A percentile compares a stretch with the other conserved stretches of the same genome.
These are phyloP conservation scores for Suillus hirtellus DNA, from an alignment of 768 basidiomycete species.

Conservation along the genomic window DNA sequence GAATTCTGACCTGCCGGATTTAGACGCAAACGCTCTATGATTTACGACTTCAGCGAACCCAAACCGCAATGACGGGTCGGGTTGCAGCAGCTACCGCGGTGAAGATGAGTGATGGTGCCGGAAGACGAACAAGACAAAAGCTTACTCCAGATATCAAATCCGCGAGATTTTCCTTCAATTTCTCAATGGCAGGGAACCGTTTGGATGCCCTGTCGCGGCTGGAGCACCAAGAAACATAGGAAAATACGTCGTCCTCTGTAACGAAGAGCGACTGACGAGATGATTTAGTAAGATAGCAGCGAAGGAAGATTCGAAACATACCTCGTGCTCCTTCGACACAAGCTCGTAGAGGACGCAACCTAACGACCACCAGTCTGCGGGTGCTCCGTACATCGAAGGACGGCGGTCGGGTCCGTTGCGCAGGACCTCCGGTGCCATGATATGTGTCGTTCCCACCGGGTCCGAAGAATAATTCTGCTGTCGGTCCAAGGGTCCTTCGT, in stretches of 20 bases:
- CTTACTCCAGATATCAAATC: not conserved
- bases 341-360: not conserved
- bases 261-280: not conserved
- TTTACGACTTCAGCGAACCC: not conserved
- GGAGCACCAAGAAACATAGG: not conserved
- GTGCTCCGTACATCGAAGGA: not conserved
- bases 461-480: too few species aligned
- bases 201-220: too few species aligned
- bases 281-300: not conserved
- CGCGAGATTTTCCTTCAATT: not conserved
- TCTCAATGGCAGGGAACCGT: not conserved
- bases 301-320: not conserved
- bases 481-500: not conserved
- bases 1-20: not conserved
- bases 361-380: not conserved
- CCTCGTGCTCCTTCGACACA: not conserved
- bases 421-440: not conserved
- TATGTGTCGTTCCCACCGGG: not conserved
- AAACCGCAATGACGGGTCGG: not conserved
- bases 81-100: not conserved
- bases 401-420: not conserved
- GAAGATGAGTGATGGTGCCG: not conserved
- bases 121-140: not conserved
- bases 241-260: not conserved
- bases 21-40: not conserved